Conservation (phyloP, 768 basidiomycete species). For the Suillus variegatus region DNA sequence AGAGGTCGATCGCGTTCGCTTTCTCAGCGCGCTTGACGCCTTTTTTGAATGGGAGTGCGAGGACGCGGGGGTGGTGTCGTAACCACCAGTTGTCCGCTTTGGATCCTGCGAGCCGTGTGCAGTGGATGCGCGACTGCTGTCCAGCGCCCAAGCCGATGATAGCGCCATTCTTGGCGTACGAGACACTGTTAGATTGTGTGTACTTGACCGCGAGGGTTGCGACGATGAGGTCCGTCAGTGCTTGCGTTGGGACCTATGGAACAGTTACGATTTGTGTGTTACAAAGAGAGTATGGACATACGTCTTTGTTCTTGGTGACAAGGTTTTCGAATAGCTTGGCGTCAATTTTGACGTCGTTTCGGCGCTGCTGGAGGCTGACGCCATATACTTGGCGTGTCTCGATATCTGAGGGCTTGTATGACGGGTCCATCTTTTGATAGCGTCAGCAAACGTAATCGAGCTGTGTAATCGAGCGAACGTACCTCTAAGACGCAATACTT, state of each 20-base stretch:
- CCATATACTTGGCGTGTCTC: constrained; percentile 98
- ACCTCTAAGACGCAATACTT: constrained; percentile 98
- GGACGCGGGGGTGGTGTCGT: constrained; percentile 92
- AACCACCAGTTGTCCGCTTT: constrained; percentile 99
- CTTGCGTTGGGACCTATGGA: constrained; percentile 68
- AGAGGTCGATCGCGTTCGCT: constrained; percentile 97
- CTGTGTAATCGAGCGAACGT: constrained; percentile 12
- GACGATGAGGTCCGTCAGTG: constrained; percentile 89
- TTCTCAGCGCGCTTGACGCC: constrained; percentile 98
- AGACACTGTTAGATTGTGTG: constrained; percentile 98
- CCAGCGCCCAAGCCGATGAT: constrained; percentile 97
- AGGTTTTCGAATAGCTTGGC: constrained; percentile 79
- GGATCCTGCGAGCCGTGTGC: constrained; percentile 94
- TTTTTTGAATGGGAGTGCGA: constrained; percentile 93
- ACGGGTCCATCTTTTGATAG: constrained; percentile 76
- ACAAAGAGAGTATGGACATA: constrained; percentile 33
- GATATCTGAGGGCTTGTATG: constrained; percentile 71
- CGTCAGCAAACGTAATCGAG: constrained; percentile 11
- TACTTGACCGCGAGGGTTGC: constrained; percentile 97
- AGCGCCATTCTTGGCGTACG: constrained; percentile 90
- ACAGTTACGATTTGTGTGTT: neutral
- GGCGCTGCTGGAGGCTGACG: constrained; percentile 82
- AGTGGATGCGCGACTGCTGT: constrained; percentile 98
- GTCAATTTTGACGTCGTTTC: constrained; percentile 90
- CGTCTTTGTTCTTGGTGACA: constrained; percentile 87